These are phyloP conservation scores for Trypanosoma congolense DNA, from an alignment of 208 protist species.

Conservation along the genomic window DNA sequence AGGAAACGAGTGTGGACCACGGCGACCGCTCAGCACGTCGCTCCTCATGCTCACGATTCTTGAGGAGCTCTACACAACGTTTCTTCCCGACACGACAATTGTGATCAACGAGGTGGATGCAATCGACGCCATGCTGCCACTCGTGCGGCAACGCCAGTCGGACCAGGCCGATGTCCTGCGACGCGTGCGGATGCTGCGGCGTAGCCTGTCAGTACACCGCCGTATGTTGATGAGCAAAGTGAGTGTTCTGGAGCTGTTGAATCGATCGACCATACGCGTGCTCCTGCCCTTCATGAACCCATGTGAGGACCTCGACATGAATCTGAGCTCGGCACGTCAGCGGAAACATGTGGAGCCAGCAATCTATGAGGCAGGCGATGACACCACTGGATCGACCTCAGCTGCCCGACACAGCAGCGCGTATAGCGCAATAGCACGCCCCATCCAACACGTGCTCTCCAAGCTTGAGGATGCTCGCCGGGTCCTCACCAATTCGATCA, in stretches of 20 bases:
- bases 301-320: not conserved
- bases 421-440: slow-evolving; percentile 13
- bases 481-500: slow-evolving; percentile 50
- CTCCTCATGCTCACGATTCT: slow-evolving; percentile 31
- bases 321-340: not conserved
- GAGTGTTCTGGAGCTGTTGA: slow-evolving; percentile 36
- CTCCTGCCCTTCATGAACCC: slow-evolving; percentile 30
- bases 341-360: no score
- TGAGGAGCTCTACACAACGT: slow-evolving; percentile 33
- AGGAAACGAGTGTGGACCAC: not conserved
- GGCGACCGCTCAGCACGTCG: slow-evolving; percentile 21
- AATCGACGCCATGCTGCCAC: slow-evolving; percentile 60
- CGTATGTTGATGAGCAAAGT: slow-evolving; percentile 48
- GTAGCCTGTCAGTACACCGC: slow-evolving; percentile 38
- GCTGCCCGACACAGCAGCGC: not conserved
- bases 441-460: slow-evolving; percentile 24
- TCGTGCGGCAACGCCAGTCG: slow-evolving; percentile 36
- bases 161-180: slow-evolving; percentile 64
- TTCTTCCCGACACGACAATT: slow-evolving; percentile 38
- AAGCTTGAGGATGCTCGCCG: slow-evolving; percentile 42
- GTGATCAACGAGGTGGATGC: slow-evolving; percentile 57
- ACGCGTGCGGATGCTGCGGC: slow-evolving; percentile 52
- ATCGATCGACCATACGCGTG: slow-evolving; percentile 27
- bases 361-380: not conserved
- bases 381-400: not conserved